These are phyloP conservation scores for Rhinocladiella similis DNA, from an alignment of 2,329 filamentous ascomycete species.

Conservation along the genomic window DNA sequence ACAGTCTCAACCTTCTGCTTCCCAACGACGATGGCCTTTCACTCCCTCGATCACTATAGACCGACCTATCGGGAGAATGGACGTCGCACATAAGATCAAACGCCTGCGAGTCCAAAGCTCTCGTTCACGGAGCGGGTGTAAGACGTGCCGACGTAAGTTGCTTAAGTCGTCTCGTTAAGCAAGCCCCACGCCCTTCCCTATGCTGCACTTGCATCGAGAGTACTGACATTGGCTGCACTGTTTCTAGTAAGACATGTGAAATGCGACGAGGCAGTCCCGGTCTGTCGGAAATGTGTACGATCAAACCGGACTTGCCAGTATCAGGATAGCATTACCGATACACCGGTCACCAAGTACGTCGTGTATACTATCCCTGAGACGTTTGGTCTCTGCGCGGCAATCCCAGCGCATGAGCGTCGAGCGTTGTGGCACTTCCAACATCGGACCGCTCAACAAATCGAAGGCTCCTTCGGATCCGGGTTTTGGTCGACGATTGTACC, in stretches of 20 bases:
- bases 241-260: background rate
- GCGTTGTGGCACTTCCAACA: slow-evolving; percentile 1
- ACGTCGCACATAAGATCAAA: background rate
- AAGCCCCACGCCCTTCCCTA: too few relatives aligned
- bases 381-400: background rate
- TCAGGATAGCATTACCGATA: background rate
- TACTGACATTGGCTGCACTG: background rate
- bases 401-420: background rate
- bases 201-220: too few relatives aligned
- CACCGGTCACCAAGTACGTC: background rate
- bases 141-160: slow-evolving; percentile 6
- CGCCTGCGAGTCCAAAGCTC: background rate
- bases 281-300: background rate
- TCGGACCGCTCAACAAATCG: background rate
- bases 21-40: too few relatives aligned
- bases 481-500: slow-evolving; percentile 1
- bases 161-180: background rate
- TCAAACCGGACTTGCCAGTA: background rate
- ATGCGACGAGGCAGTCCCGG: background rate
- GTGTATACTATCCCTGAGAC: background rate
- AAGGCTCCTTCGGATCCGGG: slow-evolving; percentile 1
- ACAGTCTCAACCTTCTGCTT: too few relatives aligned
- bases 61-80: background rate
- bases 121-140: background rate
- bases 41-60: too few relatives aligned